Percentiles rank a stretch among this genome's conserved stretches.
Conservation (phyloP, 129 eudicot species). For the Flaveria bidentis region DNA sequence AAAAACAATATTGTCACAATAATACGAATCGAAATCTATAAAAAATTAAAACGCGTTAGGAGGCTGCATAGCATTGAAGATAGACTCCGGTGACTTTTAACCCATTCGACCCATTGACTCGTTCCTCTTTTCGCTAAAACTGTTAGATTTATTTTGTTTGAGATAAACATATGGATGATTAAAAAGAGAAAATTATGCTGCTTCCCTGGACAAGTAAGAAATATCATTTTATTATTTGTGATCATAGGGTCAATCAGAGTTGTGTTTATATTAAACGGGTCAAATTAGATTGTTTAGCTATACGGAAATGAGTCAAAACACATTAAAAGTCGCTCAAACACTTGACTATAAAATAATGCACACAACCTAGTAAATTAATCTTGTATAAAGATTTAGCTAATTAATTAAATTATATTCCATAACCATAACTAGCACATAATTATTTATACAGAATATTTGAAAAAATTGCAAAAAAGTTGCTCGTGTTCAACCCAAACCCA, state of each 20-base stretch:
- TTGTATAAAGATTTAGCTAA: background rate
- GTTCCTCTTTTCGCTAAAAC: background rate
- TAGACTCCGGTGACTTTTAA: background rate
- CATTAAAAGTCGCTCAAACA: background rate
- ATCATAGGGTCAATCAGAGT: no score
- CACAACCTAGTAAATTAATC: background rate
- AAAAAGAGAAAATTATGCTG: background rate
- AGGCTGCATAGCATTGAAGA: background rate
- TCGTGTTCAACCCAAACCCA: background rate
- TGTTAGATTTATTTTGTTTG: background rate
- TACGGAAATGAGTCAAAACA: background rate
- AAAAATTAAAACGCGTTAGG: background rate
- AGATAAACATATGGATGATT: background rate
- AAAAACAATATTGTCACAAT: background rate
- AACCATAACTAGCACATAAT: background rate
- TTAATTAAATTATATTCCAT: background rate
- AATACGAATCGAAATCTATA: background rate
- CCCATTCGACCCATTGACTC: background rate
- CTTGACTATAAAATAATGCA: background rate
- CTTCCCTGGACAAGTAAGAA: background rate
- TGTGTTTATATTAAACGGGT: background rate
- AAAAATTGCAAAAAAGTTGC: background rate
- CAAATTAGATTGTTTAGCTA: background rate
- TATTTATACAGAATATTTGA: background rate
- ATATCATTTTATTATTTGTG: background rate